Evolutionary conservation across 208 protist genomes (phyloP), one percentile per base, ranked within the genome.

Genomic region (Endotrypanum monterogeii): DNA sequence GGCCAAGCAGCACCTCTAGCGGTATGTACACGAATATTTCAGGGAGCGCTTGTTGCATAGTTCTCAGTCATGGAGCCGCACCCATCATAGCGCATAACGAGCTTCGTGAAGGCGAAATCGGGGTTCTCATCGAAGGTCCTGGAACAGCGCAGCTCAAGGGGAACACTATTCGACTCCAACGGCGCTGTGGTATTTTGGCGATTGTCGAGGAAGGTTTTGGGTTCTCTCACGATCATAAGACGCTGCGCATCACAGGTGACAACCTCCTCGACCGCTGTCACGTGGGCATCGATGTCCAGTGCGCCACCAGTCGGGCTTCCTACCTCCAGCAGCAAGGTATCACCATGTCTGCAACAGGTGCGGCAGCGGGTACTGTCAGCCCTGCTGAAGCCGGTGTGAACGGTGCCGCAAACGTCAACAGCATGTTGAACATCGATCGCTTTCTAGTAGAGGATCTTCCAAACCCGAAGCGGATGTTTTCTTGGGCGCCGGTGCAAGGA

Each of bases 181-280:
- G 86, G 4, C 76, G 77, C 54, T 94, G 90, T 66, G 93, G 90
- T 69, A 83, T 94, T n/a, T 82, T 95, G 37, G 89, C 82, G 28
- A 70, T 95, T 60, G 82, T 89, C 1, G 84, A 88, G 44, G 80
- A 87, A 30, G 69, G 78, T 18, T 79, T 76, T 41, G 68, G 73
- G 11, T 84, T 78, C 71, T 9, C 66, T 16, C 71, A 73, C 39
- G 74, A 74, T 6, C 76, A 76, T 58, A 65, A 83, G 68, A 84
- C 75, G 60, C 75, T 96, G 32, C 73, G 86, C 65, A 92, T 96
- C 70, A 82, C 83, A 4, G 89, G 87, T n/a, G 84, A 91, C 72
- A 96, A 96, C 75, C 67, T 93, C 6, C 79, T 96, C n/a, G 92
- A 96, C 67, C 82, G 82, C 5, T 96, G 92, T 78, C 73, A 73